These are phyloP conservation scores for Liriodendron chinense DNA, from an alignment of 164 flowering plant species.

Conservation along the genomic window DNA sequence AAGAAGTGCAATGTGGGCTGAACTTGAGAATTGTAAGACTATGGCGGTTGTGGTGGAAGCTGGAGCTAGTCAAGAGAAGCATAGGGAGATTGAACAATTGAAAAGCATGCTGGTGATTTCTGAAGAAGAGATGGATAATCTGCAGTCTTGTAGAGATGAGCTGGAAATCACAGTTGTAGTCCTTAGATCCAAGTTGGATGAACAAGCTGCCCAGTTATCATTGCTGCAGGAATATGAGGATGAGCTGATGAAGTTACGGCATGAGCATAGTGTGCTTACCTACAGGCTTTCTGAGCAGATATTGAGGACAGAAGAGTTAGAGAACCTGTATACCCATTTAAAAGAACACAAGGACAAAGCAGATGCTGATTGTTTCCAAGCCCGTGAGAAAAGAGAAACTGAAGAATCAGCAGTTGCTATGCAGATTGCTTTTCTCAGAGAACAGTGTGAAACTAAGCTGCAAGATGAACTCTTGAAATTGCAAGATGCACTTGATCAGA, in stretches of 20 bases:
- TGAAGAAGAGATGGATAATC: slow-evolving; percentile 39
- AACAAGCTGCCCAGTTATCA: slow-evolving; percentile 31
- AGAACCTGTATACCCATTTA: slow-evolving; percentile 71
- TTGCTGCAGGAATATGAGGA: slow-evolving; percentile 31
- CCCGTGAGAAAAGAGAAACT: slow-evolving; percentile 56
- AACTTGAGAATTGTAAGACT: slow-evolving; percentile 41
- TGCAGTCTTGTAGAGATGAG: slow-evolving; percentile 49
- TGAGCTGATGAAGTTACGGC: slow-evolving; percentile 40
- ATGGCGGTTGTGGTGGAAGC: slow-evolving; percentile 24
- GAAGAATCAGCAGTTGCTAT: slow-evolving; percentile 43
- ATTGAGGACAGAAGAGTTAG: slow-evolving; percentile 81
- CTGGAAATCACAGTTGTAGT: slow-evolving; percentile 46
- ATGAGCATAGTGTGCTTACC: slow-evolving; percentile 42
- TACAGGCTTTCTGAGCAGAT: slow-evolving; percentile 74
- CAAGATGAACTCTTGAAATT: slow-evolving; percentile 76
- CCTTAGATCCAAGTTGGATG: slow-evolving; percentile 52
- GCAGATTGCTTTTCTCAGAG: slow-evolving; percentile 84
- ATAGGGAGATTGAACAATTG: slow-evolving; percentile 38
- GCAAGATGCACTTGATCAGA: slow-evolving; percentile 80
- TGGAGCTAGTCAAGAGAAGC: slow-evolving; percentile 21
- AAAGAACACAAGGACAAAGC: slow-evolving; percentile 87
- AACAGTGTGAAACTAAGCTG: slow-evolving; percentile 81
- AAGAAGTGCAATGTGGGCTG: slow-evolving; percentile 21
- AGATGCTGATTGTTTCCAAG: slow-evolving; percentile 59
- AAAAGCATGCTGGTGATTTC: slow-evolving; percentile 29